Conservation (phyloP, 2,329 filamentous ascomycete genomes). For the Phyllosticta citriasiana region DNA sequence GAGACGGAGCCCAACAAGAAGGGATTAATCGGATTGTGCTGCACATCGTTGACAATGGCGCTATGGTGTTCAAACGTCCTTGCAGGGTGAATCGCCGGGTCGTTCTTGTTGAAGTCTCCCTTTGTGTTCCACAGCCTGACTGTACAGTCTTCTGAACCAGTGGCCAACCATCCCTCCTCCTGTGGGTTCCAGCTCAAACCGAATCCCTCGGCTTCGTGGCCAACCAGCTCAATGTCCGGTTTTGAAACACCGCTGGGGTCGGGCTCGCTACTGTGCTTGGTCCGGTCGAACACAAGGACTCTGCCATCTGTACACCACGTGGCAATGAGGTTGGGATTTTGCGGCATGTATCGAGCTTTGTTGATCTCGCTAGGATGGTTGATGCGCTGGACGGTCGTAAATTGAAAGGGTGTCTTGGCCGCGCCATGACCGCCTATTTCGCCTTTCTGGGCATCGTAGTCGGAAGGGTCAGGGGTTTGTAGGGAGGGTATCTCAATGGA, state of each 20-base stretch:
- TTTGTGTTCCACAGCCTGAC: constrained; percentile 88
- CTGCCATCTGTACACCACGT: constrained; percentile 81
- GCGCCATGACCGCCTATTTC: constrained; percentile 92
- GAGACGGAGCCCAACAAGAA: constrained; percentile 82
- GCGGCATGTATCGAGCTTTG: constrained; percentile 94
- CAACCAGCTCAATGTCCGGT: constrained; percentile 74
- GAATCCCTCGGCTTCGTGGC: constrained; percentile 83
- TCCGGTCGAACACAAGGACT: constrained; percentile 89
- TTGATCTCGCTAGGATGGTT: constrained; percentile 96
- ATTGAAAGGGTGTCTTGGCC: constrained; percentile 67
- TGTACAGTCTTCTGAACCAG: constrained; percentile 84
- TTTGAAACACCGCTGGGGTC: constrained; percentile 54
- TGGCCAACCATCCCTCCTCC: constrained; percentile 68
- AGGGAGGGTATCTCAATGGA: constrained; percentile 86
- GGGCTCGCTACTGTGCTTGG: constrained; percentile 77
- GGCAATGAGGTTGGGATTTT: constrained; percentile 93
- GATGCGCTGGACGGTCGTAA: constrained; percentile 90
- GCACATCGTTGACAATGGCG: constrained; percentile 91
- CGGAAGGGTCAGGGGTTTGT: constrained; percentile 58
- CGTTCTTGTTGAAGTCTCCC: constrained; percentile 56
- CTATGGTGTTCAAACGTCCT: constrained; percentile 79
- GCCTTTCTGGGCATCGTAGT: constrained; percentile 84
- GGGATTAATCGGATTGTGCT: constrained; percentile 81
- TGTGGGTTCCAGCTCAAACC: constrained; percentile 89
- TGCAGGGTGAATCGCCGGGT: constrained; percentile 59